A percentile compares a stretch with the other conserved stretches of the same genome.
Conservation (phyloP, 1,139 yeast genomes). For the Pichia kudriavzevii region DNA sequence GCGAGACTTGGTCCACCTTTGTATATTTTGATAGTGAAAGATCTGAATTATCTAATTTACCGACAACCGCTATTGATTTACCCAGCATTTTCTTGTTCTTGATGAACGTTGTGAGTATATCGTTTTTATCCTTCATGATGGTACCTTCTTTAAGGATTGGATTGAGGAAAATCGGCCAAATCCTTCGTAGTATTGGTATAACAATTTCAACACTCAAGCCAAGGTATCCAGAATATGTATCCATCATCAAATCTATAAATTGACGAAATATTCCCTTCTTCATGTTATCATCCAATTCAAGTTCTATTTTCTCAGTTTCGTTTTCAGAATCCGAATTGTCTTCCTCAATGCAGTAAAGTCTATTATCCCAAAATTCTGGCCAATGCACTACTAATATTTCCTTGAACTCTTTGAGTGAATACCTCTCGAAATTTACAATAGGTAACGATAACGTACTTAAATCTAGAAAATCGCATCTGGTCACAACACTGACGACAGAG, state of each 20-base stretch:
- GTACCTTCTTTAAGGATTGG: constrained; percentile 19
- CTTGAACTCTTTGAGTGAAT: constrained; percentile 18
- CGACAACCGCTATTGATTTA: constrained; percentile 21
- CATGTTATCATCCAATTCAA: constrained; percentile 1
- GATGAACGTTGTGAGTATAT: constrained; percentile 23
- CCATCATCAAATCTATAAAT: constrained; percentile 22
- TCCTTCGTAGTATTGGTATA: constrained; percentile 20
- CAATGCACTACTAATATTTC: constrained; percentile 17
- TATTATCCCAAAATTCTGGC: too few relatives aligned
- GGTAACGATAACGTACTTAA: constrained; percentile 22
- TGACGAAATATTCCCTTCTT: constrained; percentile 16
- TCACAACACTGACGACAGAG: constrained; percentile 21
- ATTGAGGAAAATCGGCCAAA: constrained; percentile 26
- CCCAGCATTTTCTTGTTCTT: constrained; percentile 22
- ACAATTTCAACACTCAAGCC: constrained; percentile 22
- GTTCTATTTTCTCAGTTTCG: background rate
- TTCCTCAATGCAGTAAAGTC: too few relatives aligned
- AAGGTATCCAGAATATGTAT: constrained; percentile 24
- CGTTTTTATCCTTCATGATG: constrained; percentile 21
- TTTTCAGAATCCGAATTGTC: background rate
- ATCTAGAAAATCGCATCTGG: constrained; percentile 22
- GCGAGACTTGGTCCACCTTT: background rate
- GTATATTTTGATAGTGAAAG: constrained; percentile 7
- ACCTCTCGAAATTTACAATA: constrained; percentile 18
- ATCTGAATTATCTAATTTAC: constrained; percentile 16